phyloP scores from a whole-genome alignment of 2,329 filamentous ascomycete genomes.

The Pseudogymnoascus sp. region DNA sequence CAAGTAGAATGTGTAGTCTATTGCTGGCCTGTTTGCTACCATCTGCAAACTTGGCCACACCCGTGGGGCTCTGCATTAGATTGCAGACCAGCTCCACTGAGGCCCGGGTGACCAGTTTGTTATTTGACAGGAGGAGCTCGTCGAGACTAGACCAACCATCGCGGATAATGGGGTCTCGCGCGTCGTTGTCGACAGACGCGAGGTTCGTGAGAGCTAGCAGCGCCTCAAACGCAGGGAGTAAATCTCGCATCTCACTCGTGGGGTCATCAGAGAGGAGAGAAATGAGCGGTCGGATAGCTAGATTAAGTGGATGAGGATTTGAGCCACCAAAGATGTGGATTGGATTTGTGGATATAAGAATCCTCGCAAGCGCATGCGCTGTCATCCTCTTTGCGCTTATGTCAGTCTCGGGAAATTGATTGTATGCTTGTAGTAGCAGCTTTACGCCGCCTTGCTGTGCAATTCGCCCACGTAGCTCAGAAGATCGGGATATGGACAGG shows the following conservation, averaged over 20 bases:
- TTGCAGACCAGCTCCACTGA: constrained; percentile 89
- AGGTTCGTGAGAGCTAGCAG: constrained; percentile 91
- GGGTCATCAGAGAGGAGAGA: constrained; percentile 63
- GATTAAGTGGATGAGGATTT: constrained; percentile 63
- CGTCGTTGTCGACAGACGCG: constrained; percentile 63
- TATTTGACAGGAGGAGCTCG: constrained; percentile 70
- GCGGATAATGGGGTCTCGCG: constrained; percentile 61
- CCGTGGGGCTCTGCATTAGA: constrained; percentile 61
- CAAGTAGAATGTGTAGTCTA: constrained; percentile 74
- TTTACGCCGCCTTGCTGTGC: constrained; percentile 92
- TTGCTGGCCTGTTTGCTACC: constrained; percentile 58
- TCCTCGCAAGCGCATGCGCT: constrained; percentile 73
- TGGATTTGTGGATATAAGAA: constrained; percentile 81
- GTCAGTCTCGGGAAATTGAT: constrained; percentile 48
- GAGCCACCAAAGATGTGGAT: constrained; percentile 73
- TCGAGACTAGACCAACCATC: constrained; percentile 69
- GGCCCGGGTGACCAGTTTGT: constrained; percentile 69
- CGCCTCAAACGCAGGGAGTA: constrained; percentile 83
- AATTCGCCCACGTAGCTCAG: constrained; percentile 65
- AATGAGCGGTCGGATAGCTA: constrained; percentile 74
- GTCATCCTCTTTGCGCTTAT: constrained; percentile 46
- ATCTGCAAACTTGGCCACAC: constrained; percentile 61
- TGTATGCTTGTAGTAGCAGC: constrained; percentile 65
- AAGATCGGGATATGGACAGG: constrained; percentile 65
- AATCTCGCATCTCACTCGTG: constrained; percentile 56